Conservation (phyloP, 441 rosid species). For the Jatropha podagrica region DNA sequence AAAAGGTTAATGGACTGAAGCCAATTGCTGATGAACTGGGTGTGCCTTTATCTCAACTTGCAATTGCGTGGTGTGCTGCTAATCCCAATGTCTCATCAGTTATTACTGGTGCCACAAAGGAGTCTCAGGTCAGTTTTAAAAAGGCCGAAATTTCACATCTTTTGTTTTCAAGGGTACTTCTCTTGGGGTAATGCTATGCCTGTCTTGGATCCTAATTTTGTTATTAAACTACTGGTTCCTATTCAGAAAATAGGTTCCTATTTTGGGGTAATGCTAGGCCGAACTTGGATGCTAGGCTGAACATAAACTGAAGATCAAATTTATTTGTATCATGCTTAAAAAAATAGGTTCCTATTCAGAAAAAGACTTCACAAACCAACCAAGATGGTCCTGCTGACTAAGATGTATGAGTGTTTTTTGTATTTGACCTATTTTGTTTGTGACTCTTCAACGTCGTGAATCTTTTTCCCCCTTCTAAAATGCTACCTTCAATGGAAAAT, state of each 20-base stretch:
- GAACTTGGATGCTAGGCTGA: no score
- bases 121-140: slow-evolving; percentile 69
- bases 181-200: background rate
- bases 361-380: background rate
- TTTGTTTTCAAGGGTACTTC: background rate
- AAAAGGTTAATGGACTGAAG: slow-evolving; percentile 83
- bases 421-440: background rate
- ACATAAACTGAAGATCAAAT: background rate
- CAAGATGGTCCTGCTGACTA: background rate
- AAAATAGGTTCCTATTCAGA: background rate
- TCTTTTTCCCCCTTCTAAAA: background rate
- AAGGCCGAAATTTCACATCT: background rate
- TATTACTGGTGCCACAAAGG: slow-evolving; percentile 95
- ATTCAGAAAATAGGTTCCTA: no score
- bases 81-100: slow-evolving; percentile 96
- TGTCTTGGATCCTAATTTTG: background rate
- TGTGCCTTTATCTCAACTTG: slow-evolving; percentile 87
- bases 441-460: background rate
- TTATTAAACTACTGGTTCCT: background rate
- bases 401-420: background rate
- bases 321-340: background rate
- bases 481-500: background rate
- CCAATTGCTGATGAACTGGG: slow-evolving; percentile 99
- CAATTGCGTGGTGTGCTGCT: slow-evolving; percentile 98
- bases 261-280: no score